Evolutionary conservation across 202 grass and related monocot species (phyloP).

Genomic region (Miscanthus sacchariflorus): DNA sequence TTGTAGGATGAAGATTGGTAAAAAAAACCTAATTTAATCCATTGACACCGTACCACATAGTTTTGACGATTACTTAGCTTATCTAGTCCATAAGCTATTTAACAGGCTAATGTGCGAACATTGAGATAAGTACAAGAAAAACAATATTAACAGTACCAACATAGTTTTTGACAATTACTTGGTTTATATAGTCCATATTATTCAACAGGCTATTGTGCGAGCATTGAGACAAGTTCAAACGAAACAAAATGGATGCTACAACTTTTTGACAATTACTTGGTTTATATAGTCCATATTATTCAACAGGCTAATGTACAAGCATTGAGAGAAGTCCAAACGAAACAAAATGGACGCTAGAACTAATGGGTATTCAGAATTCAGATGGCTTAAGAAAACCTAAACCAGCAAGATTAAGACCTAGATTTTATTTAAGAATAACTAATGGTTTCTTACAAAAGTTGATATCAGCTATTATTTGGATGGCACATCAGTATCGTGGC

Average conservation of each 20-base stretch:
- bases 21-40: constrained; percentile 4
- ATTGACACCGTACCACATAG: neutral
- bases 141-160: neutral
- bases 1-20: constrained; percentile 17
- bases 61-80: neutral
- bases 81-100: neutral
- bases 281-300: neutral
- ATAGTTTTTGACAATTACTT: neutral
- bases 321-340: constrained; percentile 1
- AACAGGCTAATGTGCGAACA: neutral
- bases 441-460: neutral
- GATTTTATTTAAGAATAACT: constrained; percentile 8
- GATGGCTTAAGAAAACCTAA: constrained; percentile 8
- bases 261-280: neutral
- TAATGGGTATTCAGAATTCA: neutral
- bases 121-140: constrained; percentile 1
- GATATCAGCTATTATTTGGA: neutral
- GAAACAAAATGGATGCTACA: neutral
- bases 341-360: neutral
- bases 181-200: neutral
- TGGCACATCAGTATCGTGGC: neutral
- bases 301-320: neutral
- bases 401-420: neutral
- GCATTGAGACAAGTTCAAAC: neutral
- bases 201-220: neutral